Percentiles rank a stretch among this genome's conserved stretches.
Evolutionary conservation across 805 yeast species (phyloP).

Genomic region (Diddensiella santjacobensis): DNA sequence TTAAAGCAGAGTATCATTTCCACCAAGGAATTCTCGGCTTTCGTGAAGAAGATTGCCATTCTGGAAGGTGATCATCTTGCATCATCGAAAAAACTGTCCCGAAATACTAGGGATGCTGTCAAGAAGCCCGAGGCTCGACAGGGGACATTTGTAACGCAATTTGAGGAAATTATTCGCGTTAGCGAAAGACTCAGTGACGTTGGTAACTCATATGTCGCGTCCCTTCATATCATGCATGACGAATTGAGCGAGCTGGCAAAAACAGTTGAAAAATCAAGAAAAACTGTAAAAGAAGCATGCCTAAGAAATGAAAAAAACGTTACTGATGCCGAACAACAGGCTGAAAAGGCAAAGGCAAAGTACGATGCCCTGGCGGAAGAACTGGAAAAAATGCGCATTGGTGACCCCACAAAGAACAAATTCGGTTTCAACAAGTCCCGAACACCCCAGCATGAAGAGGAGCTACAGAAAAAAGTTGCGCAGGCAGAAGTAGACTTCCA

Average conservation of each 20-base stretch:
- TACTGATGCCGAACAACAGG: conserved; percentile 71
- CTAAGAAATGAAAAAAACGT: conserved; percentile 80
- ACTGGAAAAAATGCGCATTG: conserved; percentile 70
- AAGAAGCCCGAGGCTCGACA: conserved; percentile 48
- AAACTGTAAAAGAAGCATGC: conserved; percentile 76
- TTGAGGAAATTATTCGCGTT: conserved; percentile 66
- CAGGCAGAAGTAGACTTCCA: conserved; percentile 84
- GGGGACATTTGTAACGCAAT: conserved; percentile 62
- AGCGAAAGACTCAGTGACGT: conserved; percentile 76
- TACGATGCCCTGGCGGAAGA: conserved; percentile 82
- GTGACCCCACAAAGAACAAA: conserved; percentile 82
- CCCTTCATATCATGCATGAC: conserved; percentile 79
- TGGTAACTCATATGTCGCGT: conserved; percentile 70
- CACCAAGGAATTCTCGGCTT: conserved; percentile 81
- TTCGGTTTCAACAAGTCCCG: conserved; percentile 74
- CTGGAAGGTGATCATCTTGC: conserved; percentile 74
- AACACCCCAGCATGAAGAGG: conserved; percentile 86
- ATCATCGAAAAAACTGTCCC: conserved; percentile 68
- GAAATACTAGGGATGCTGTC: conserved; percentile 48
- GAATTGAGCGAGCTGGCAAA: conserved; percentile 70
- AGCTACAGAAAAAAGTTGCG: conserved; percentile 72
- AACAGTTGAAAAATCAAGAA: conserved; percentile 69
- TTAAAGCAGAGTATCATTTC: conserved; percentile 76
- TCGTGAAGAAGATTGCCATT: conserved; percentile 69
- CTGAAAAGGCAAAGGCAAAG: conserved; percentile 80